These are phyloP conservation scores for Gelatoporia subvermispora DNA, from an alignment of 768 basidiomycete species.

Conservation along the genomic window DNA sequence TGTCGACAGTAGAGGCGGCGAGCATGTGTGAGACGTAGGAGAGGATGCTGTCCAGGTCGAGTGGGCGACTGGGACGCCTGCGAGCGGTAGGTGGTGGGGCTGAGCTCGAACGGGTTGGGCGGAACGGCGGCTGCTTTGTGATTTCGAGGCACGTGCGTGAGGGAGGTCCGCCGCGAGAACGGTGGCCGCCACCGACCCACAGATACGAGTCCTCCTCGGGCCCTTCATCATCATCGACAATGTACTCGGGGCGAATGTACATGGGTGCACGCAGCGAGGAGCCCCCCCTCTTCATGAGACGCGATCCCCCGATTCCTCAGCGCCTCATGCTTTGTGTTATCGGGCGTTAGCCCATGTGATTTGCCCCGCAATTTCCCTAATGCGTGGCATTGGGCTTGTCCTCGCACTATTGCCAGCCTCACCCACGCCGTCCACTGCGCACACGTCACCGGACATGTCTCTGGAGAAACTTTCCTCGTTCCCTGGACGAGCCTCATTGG, in stretches of 20 bases:
- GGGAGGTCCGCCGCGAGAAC: conserved; percentile 12
- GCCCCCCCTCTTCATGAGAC: no score
- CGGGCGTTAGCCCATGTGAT: background rate
- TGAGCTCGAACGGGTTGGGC: conserved; percentile 22
- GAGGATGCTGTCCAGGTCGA: conserved; percentile 7
- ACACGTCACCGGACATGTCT: no score
- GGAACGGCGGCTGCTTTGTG: conserved; percentile 14
- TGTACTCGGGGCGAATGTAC: background rate
- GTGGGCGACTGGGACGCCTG: conserved; percentile 2
- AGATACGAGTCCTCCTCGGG: conserved; percentile 22
- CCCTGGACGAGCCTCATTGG: no score
- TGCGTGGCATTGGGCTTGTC: no score
- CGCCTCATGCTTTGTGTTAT: background rate
- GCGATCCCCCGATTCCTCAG: no score
- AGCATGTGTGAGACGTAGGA: conserved; percentile 18
- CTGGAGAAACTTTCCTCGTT: no score
- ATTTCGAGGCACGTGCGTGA: conserved; percentile 9
- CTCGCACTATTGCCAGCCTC: no score
- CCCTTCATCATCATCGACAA: conserved; percentile 8
- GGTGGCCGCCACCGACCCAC: conserved; percentile 19
- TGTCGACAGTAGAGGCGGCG: conserved; percentile 47
- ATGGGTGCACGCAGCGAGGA: no score
- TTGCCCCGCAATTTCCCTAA: background rate
- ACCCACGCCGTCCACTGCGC: no score
- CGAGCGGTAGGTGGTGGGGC: conserved; percentile 23